Base-by-base conservation (phyloP, 140 eudicot species). In the Cichorium intybus region DNA sequence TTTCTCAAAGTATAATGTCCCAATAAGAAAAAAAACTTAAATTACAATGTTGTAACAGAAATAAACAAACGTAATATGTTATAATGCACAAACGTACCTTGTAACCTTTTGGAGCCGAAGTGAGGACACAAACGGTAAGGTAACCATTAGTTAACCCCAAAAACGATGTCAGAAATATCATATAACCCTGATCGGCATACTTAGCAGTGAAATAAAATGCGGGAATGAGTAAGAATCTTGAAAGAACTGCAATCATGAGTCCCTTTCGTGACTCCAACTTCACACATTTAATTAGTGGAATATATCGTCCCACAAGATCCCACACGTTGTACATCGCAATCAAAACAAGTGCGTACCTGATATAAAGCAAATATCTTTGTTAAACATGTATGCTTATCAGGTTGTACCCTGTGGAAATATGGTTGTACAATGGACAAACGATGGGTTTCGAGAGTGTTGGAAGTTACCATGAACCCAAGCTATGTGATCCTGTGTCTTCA, bases 151-250 rank as follows among this genome's bases (percentile, higher is more conserved):
- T 20, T 34, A 85, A 35, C 28, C 93, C 88, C 68, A 81, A 64
- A 60, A 85, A 60, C 12, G 85, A 85, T 0, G 77, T 76, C 16
- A 85, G 79, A 57, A 79, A 20, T 24, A 85, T 75, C 93, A 81
- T 85, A 75, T 73, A 85, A 14, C 85, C 84, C 24, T 81, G 85
- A 56, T 66, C 80, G 11, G 74, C 85, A 29, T 85, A 81, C 41
- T 85, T 78, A 55, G 83, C 87, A 1, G 83, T 78, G 60, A 85
- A 81, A 75, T 85, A 85, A 66, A 85, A 85, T 3, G 78, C 77
- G 0, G 84, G 88, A 8, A 85, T 56, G 65, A 85, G 70, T 6
- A 85, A 28, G 60, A 79, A 79, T 28, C 93, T 84, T n/a, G 75
- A 52, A 0, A 85, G 14, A 46, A 62, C 70, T 4, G 58, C 80